These are phyloP conservation scores for Ramularia collo-cygni DNA, from an alignment of 2,329 filamentous ascomycete genomes.

Conservation along the genomic window DNA sequence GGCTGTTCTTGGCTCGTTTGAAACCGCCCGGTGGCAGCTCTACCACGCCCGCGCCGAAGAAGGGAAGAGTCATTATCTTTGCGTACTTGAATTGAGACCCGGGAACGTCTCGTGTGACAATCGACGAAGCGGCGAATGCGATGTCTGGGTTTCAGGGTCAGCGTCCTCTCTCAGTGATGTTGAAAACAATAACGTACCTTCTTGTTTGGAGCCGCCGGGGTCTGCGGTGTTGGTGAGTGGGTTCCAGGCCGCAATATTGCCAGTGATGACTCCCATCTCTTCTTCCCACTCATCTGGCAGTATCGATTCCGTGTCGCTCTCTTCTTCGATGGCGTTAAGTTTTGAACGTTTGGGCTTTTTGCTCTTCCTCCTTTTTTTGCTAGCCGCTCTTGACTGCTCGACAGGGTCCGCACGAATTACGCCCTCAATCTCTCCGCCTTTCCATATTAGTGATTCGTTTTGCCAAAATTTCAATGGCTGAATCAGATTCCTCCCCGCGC, in stretches of 20 bases:
- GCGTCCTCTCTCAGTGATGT: conserved; percentile 5
- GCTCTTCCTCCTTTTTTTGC: conserved; percentile 25
- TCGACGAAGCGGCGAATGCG: conserved; percentile 52
- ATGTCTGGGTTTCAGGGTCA: conserved; percentile 42
- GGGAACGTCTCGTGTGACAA: conserved; percentile 52
- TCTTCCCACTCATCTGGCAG: conserved; percentile 63
- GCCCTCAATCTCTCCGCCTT: conserved; percentile 64
- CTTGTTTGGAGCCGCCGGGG: conserved; percentile 34
- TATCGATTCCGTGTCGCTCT: conserved; percentile 47
- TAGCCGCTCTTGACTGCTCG: conserved; percentile 25
- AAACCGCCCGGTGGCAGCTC: conserved; percentile 76
- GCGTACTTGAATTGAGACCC: conserved; percentile 76
- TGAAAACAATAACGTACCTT: conserved; percentile 28
- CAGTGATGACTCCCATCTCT: conserved; percentile 56
- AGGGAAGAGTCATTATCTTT: conserved; percentile 76
- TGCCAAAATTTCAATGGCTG: conserved; percentile 80
- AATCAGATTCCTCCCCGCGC: conserved; percentile 71
- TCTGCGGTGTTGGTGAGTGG: conserved; percentile 20
- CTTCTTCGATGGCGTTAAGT: conserved; percentile 32
- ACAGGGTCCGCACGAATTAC: conserved; percentile 68
- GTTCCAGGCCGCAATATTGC: conserved; percentile 56
- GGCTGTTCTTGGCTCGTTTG: conserved; percentile 85
- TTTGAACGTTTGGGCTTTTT: conserved; percentile 31
- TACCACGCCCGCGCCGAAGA: conserved; percentile 84
- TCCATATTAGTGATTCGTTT: conserved; percentile 69